Base-by-base conservation (phyloP, 768 basidiomycete species). In the Crucibulum laeve region DNA sequence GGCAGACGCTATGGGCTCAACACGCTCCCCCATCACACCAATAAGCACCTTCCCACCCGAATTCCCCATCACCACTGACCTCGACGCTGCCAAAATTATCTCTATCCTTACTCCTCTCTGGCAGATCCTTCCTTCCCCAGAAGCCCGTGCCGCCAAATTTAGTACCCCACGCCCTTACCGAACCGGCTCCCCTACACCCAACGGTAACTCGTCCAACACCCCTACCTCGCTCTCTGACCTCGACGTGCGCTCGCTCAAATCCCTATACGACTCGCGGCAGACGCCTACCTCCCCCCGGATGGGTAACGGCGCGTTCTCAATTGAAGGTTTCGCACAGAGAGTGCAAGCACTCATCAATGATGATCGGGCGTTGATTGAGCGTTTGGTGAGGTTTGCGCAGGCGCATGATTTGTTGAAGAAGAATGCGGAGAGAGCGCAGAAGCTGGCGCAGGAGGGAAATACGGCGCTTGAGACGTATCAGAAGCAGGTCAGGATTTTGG, bases 381-480 rank as follows among this genome's bases (percentile, higher is more conserved):
- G 92, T 24, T 67, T 93, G 28, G 69, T 91, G 40, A 80, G 90
- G 19, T 87, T 91, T 53, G 92, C 89, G 2, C 84, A 90, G 61
- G 89, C 91, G 39, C 87, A 94, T 46, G 92, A 95, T 51, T 57
- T 94, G 50, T 74, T 95, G 48, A 95, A 92, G 75, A 87, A 84
- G 67, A 93, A 92, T 56, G 91, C 91, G 15, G 91, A 91, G 56
- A 74, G 91, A 38, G 92, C 91, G 17, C 87, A 93, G 71, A 91
- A 91, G 63, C 74, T 95, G 22, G 88, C 90, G 3, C 83, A 86
- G 60, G 92, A 93, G 40, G 87, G 85, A 30, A 82, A 79, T 46
- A 61, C 57, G 15, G 89, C 85, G 19, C 64, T 96, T 32, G 90
- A 91, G 69, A 91, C 85, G 14, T 95, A 96, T 56, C 89, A 95